phyloP scores from a whole-genome alignment of 2,329 filamentous ascomycete genomes.

The Aotearoamyces nothofagi region DNA sequence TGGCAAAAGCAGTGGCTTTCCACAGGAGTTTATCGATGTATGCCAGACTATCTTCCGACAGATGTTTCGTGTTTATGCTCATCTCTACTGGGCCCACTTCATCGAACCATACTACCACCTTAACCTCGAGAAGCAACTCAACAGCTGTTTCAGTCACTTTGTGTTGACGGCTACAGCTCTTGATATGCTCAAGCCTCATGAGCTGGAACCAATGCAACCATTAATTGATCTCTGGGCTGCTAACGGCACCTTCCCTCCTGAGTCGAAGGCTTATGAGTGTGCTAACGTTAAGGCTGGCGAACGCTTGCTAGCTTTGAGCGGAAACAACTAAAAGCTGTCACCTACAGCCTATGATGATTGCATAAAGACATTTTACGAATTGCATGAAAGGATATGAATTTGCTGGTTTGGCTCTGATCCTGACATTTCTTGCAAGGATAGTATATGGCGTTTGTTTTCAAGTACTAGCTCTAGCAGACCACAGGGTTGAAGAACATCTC shows the following conservation, averaged over 20 bases:
- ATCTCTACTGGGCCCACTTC: slow-evolving; percentile 96
- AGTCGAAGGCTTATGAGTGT: slow-evolving; percentile 52
- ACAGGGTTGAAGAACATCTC: too few species aligned
- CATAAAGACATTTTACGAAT: too few species aligned
- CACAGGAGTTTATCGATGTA: slow-evolving; percentile 74
- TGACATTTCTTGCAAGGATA: too few species aligned
- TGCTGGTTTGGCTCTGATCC: too few species aligned
- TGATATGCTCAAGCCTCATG: slow-evolving; percentile 73
- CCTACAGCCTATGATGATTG: too few species aligned
- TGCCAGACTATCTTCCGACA: slow-evolving; percentile 92
- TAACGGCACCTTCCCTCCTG: slow-evolving; percentile 73
- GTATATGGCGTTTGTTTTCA: too few species aligned
- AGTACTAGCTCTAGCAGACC: too few species aligned
- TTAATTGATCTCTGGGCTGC: slow-evolving; percentile 84
- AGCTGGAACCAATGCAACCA: slow-evolving; percentile 91
- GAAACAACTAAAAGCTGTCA: too few species aligned
- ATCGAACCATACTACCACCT: slow-evolving; percentile 71
- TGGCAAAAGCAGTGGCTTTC: slow-evolving; percentile 86
- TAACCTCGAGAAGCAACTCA: slow-evolving; percentile 66
- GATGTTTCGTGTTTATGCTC: slow-evolving; percentile 97
- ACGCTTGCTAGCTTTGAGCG: slow-evolving; percentile 30
- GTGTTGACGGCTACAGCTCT: slow-evolving; percentile 66
- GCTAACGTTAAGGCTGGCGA: slow-evolving; percentile 47
- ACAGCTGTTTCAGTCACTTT: slow-evolving; percentile 80
- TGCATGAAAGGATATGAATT: too few species aligned